Conservation (phyloP, 805 yeast genomes). For the Candida suzukii region DNA sequence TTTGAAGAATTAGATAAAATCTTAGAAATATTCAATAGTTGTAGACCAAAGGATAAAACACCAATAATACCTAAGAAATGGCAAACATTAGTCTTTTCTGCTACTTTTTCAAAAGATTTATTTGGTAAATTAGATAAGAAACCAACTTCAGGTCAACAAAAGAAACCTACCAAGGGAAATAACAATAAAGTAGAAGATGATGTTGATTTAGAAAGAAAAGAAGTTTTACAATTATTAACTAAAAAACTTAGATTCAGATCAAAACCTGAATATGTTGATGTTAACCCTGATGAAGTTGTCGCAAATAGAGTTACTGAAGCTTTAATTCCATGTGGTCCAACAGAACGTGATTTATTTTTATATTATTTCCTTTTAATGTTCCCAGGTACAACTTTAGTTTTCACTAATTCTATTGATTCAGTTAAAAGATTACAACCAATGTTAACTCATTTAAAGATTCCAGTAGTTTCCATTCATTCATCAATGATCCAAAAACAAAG, state of each 20-base stretch:
- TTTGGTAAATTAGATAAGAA: conserved; percentile 63
- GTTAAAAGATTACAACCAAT: conserved; percentile 81
- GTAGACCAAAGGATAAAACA: conserved; percentile 33
- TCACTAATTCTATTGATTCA: conserved; percentile 92
- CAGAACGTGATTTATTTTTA: conserved; percentile 82
- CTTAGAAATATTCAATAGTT: conserved; percentile 52
- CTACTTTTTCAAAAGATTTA: conserved; percentile 81
- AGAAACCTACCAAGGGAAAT: conserved; percentile 1
- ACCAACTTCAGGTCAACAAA: conserved; percentile 11
- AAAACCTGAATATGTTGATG: conserved; percentile 69
- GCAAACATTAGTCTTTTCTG: conserved; percentile 93
- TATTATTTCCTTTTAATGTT: conserved; percentile 83
- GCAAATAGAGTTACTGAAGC: conserved; percentile 76
- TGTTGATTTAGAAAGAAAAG: conserved; percentile 36
- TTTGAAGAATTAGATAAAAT: conserved; percentile 87
- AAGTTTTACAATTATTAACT: conserved; percentile 58
- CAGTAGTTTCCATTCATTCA: conserved; percentile 77
- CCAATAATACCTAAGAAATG: conserved; percentile 30
- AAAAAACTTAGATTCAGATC: conserved; percentile 66
- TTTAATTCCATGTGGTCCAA: conserved; percentile 82
- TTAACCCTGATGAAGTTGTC: conserved; percentile 77
- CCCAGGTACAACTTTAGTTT: conserved; percentile 85
- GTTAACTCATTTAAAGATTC: conserved; percentile 60
- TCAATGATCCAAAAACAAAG: conserved; percentile 95
- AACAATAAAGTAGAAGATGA: conserved; percentile 19